phyloP scores from a whole-genome alignment of 768 basidiomycete species.

The Neoboletus magnificus region DNA sequence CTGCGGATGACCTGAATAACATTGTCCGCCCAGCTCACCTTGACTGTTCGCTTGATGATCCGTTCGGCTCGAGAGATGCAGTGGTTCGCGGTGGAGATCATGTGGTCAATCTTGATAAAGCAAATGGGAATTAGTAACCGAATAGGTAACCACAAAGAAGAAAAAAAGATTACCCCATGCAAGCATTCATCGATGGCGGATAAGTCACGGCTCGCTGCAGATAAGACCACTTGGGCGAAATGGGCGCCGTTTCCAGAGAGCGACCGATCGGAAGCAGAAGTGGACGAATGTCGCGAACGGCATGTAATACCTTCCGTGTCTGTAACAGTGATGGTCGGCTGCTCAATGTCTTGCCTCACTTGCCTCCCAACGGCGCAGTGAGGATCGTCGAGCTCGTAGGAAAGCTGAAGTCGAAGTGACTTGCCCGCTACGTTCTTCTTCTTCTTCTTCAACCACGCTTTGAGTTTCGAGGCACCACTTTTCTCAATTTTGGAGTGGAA shows the following conservation, averaged over 20 bases:
- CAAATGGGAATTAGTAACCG: conserved; percentile 3
- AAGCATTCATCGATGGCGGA: conserved; percentile 52
- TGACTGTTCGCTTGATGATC: conserved; percentile 52
- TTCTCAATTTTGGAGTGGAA: conserved; percentile 31
- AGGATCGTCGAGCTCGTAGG: conserved; percentile 39
- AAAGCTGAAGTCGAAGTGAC: conserved; percentile 37
- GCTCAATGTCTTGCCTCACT: conserved; percentile 27
- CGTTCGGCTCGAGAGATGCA: conserved; percentile 57
- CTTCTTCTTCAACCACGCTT: conserved; percentile 64
- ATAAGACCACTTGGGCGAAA: conserved; percentile 48
- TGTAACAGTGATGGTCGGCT: conserved; percentile 21
- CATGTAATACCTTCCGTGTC: conserved; percentile 21
- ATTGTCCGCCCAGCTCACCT: conserved; percentile 36
- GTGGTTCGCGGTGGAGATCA: conserved; percentile 50
- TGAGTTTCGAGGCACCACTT: conserved; percentile 48
- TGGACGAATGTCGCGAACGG: conserved; percentile 9
- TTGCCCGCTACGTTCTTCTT: conserved; percentile 49
- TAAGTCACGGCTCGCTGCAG: conserved; percentile 55
- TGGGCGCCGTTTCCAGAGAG: conserved; percentile 38
- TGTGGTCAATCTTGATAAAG: conserved; percentile 48
- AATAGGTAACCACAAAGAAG: conserved; percentile 8
- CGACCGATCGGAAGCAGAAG: conserved; percentile 6
- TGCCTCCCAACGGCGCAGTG: conserved; percentile 39
- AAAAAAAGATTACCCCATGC: conserved; percentile 44
- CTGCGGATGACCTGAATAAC: background rate